A percentile compares a stretch with the other conserved stretches of the same genome.
phyloP scores from a whole-genome alignment of 2,329 filamentous ascomycete genomes.

The Alternaria arbusti region DNA sequence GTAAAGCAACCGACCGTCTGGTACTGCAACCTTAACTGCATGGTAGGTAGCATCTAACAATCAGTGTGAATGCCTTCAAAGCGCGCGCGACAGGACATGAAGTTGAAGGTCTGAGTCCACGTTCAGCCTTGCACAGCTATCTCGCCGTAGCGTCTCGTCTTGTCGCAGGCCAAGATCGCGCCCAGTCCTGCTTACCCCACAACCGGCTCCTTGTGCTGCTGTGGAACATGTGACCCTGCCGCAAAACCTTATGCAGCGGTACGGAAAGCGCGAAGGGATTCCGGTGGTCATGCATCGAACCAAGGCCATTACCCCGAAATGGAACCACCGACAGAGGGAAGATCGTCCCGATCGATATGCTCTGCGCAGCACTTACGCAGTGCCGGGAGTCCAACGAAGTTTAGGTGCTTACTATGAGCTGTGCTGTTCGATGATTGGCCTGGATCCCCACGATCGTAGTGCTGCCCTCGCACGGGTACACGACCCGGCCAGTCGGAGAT shows the following conservation, averaged over 20 bases:
- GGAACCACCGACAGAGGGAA: background rate
- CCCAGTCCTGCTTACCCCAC: slow-evolving; percentile 14
- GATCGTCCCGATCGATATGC: background rate
- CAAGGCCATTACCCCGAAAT: slow-evolving; percentile 5
- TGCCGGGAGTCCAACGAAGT: background rate
- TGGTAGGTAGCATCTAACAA: background rate
- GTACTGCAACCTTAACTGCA: slow-evolving; percentile 6
- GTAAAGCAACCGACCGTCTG: slow-evolving; percentile 22
- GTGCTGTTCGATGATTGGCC: background rate
- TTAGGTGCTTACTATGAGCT: background rate
- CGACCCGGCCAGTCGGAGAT: background rate
- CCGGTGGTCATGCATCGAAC: background rate
- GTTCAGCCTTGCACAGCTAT: slow-evolving; percentile 5
- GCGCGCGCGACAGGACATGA: background rate
- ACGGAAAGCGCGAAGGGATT: background rate
- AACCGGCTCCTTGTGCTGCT: slow-evolving; percentile 5
- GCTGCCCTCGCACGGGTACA: background rate
- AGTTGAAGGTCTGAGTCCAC: background rate
- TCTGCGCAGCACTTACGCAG: background rate
- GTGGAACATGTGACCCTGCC: slow-evolving; percentile 3
- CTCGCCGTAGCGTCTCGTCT: slow-evolving; percentile 3
- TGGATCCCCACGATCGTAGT: background rate
- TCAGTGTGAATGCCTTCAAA: background rate
- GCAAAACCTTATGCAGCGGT: background rate
- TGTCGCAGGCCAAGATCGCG: background rate